Conservation (phyloP, 2,329 filamentous ascomycete species). For the Fusarium heterosporum region DNA sequence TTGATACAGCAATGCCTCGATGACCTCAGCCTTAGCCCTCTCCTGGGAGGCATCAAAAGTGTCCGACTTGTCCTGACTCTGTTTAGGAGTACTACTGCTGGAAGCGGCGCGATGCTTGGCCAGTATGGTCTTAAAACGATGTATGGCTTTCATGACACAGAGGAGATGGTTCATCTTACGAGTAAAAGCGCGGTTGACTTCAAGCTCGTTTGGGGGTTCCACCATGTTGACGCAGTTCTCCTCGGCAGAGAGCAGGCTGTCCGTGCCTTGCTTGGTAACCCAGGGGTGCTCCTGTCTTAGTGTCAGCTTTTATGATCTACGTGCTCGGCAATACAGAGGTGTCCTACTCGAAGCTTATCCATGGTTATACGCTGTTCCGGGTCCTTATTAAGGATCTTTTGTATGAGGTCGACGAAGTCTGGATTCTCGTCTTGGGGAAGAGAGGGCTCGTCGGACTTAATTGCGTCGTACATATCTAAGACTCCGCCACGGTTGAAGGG, state of each 20-base stretch:
- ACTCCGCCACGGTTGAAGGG: slow-evolving; percentile 85
- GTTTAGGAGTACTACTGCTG: slow-evolving; percentile 21
- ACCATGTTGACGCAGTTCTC: slow-evolving; percentile 88
- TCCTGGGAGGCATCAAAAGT: slow-evolving; percentile 47
- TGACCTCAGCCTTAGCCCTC: slow-evolving; percentile 59
- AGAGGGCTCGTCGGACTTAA: slow-evolving; percentile 75
- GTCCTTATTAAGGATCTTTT: slow-evolving; percentile 83
- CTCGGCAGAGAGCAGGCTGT: slow-evolving; percentile 81
- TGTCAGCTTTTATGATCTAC: slow-evolving; percentile 3
- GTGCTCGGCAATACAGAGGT: neutral
- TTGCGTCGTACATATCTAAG: slow-evolving; percentile 89
- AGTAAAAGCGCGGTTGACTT: slow-evolving; percentile 91
- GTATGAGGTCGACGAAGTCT: slow-evolving; percentile 80
- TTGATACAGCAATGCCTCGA: slow-evolving; percentile 61
- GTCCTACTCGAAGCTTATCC: slow-evolving; percentile 79
- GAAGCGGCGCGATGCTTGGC: slow-evolving; percentile 40
- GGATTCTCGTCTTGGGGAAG: slow-evolving; percentile 73
- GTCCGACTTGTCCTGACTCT: slow-evolving; percentile 21
- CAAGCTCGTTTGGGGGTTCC: slow-evolving; percentile 87
- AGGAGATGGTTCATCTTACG: slow-evolving; percentile 88
- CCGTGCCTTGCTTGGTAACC: slow-evolving; percentile 85
- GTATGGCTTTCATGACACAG: slow-evolving; percentile 90
- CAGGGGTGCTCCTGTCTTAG: slow-evolving; percentile 82
- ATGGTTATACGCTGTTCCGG: slow-evolving; percentile 86
- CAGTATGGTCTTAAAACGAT: slow-evolving; percentile 86